Conservation (phyloP, 441 rosid species). For the Sinapis alba region DNA sequence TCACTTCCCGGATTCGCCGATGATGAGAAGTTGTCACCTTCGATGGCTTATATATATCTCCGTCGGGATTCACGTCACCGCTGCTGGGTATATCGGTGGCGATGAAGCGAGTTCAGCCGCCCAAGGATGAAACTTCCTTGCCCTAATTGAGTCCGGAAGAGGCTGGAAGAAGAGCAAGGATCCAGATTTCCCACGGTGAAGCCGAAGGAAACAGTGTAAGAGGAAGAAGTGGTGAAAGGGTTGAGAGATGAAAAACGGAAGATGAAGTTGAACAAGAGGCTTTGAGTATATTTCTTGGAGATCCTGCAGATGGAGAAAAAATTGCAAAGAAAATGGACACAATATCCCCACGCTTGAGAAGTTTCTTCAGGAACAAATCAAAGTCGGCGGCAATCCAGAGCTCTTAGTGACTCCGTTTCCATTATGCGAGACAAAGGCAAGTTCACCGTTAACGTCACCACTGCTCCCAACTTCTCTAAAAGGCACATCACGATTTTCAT, state of each 20-base stretch:
- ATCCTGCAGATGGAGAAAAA: slow-evolving; percentile 68
- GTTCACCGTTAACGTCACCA: no score
- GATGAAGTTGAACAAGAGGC: slow-evolving; percentile 43
- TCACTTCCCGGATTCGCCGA: slow-evolving; percentile 33
- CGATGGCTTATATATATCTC: slow-evolving; percentile 59
- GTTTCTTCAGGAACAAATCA: no score
- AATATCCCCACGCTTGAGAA: no score
- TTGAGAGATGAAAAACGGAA: slow-evolving; percentile 39
- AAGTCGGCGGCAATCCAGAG: no score
- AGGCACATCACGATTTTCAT: no score
- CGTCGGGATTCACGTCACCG: slow-evolving; percentile 81
- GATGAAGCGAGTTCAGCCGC: slow-evolving; percentile 15
- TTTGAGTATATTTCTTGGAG: slow-evolving; percentile 46
- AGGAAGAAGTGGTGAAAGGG: slow-evolving; percentile 39
- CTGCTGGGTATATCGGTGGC: slow-evolving; percentile 76
- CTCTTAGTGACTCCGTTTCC: no score
- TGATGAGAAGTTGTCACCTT: slow-evolving; percentile 26
- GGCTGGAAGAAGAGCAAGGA: slow-evolving; percentile 56
- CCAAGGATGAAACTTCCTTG: slow-evolving; percentile 6
- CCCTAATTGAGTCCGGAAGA: slow-evolving; percentile 50
- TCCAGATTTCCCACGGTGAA: slow-evolving; percentile 46
- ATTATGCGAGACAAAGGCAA: no score
- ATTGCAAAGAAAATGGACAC: no score
- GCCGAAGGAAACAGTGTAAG: slow-evolving; percentile 36
- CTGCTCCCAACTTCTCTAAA: no score